Evolutionary conservation across 2,329 filamentous ascomycete species (phyloP).

Genomic region (Monosporascus sp.): DNA sequence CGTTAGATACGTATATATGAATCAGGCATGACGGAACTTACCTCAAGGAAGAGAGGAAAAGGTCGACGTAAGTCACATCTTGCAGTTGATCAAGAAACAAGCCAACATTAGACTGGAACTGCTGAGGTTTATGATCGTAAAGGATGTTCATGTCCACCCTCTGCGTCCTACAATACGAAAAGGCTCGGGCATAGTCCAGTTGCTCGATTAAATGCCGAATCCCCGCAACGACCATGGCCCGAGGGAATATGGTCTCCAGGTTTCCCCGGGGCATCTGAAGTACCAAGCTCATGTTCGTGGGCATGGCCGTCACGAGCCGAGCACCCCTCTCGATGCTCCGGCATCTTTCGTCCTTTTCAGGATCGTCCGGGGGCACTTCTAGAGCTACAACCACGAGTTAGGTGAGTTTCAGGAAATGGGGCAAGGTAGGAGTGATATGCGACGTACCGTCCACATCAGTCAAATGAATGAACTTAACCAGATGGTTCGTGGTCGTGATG

Average conservation of each 20-base stretch:
- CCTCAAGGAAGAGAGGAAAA: constrained; percentile 84
- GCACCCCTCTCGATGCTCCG: constrained; percentile 88
- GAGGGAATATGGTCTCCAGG: constrained; percentile 87
- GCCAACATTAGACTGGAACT: constrained; percentile 73
- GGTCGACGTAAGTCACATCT: constrained; percentile 76
- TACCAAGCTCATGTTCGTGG: constrained; percentile 77
- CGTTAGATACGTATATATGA: constrained; percentile 21
- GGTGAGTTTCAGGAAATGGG: background rate
- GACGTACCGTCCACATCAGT: constrained; percentile 57
- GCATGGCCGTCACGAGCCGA: constrained; percentile 81
- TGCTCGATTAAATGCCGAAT: constrained; percentile 76
- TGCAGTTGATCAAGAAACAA: constrained; percentile 81
- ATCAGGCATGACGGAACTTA: constrained; percentile 32
- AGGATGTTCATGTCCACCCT: constrained; percentile 97
- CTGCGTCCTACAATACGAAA: constrained; percentile 83
- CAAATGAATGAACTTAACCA: constrained; percentile 91
- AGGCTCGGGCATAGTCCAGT: constrained; percentile 79
- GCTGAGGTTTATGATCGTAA: constrained; percentile 83
- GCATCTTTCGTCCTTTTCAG: constrained; percentile 87
- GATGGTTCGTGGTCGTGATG: constrained; percentile 86
- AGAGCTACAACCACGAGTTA: constrained; percentile 53
- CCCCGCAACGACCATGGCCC: constrained; percentile 86
- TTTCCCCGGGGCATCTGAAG: constrained; percentile 96
- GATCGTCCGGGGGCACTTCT: constrained; percentile 79
- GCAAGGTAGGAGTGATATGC: background rate